A percentile compares a stretch with the other conserved stretches of the same genome.
phyloP scores from a whole-genome alignment of 2,329 filamentous ascomycete species.

The Colletotrichum viniferum region DNA sequence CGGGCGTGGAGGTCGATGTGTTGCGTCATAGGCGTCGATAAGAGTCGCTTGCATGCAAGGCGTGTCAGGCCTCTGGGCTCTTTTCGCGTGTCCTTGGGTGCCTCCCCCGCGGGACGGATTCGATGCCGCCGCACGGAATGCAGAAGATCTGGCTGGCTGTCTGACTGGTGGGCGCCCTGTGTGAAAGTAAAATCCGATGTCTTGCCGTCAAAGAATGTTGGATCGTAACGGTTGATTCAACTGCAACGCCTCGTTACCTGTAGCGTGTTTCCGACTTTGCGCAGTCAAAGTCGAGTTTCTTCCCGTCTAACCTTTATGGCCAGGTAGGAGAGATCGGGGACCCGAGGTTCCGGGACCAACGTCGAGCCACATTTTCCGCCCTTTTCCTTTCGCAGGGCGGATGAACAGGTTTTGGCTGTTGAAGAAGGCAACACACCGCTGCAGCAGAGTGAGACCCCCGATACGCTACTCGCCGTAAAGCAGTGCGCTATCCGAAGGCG shows the following conservation, averaged over 20 bases:
- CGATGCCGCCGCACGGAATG: neutral
- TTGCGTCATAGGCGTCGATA: conserved; percentile 22
- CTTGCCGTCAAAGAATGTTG: neutral
- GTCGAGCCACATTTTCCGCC: neutral
- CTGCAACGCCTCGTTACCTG: neutral
- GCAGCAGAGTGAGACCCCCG: neutral
- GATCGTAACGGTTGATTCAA: conserved; percentile 6
- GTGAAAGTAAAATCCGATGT: neutral
- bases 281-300: neutral
- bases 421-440: neutral
- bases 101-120: conserved; percentile 2
- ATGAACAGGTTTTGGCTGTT: neutral
- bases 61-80: neutral
- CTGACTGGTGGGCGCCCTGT: neutral
- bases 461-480: neutral
- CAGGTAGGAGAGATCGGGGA: neutral
- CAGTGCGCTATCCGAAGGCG: neutral
- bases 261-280: neutral
- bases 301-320: neutral
- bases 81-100: neutral
- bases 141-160: neutral
- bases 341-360: neutral
- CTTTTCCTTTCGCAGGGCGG: neutral
- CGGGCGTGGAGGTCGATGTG: neutral
- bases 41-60: conserved; percentile 19